A percentile compares a stretch with the other conserved stretches of the same genome.
Conservation (phyloP, 2,329 filamentous ascomycete species). For the Xylariaceae sp. region DNA sequence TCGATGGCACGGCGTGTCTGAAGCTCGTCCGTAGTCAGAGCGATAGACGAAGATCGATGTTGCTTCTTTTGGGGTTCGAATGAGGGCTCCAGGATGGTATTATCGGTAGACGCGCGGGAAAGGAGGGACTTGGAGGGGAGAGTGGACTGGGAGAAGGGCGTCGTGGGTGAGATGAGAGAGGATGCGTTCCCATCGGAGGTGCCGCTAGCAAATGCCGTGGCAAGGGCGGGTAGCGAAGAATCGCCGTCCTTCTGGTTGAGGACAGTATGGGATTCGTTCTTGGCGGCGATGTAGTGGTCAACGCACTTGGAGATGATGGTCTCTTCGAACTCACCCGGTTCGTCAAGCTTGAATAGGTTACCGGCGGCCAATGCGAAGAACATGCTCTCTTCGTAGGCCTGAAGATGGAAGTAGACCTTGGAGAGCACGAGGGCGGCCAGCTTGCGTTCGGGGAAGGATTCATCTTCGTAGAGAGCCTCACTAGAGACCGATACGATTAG, state of each 20-base stretch:
- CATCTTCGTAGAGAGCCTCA: conserved; percentile 97
- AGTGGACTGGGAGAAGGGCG: conserved; percentile 92
- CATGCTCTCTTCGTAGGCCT: conserved; percentile 99
- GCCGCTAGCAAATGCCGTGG: conserved; percentile 77
- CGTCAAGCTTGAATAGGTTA: conserved; percentile 91
- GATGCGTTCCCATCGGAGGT: conserved; percentile 70
- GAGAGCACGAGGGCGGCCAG: conserved; percentile 93
- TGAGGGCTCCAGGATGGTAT: conserved; percentile 65
- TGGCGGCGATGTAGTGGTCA: conserved; percentile 92
- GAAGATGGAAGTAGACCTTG: conserved; percentile 98
- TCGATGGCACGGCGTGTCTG: conserved; percentile 82
- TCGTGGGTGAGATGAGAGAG: conserved; percentile 83
- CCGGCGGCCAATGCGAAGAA: conserved; percentile 94
- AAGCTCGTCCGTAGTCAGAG: conserved; percentile 67
- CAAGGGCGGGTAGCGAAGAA: conserved; percentile 69
- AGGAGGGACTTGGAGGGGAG: conserved; percentile 93
- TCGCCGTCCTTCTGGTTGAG: conserved; percentile 45
- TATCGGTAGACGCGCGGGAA: conserved; percentile 77
- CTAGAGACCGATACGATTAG: conserved; percentile 55
- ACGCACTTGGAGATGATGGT: conserved; percentile 99
- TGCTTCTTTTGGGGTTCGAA: conserved; percentile 61
- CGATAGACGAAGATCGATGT: conserved; percentile 64
- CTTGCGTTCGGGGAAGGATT: conserved; percentile 89
- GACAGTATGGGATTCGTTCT: conserved; percentile 57
- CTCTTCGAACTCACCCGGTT: conserved; percentile 94